These are phyloP conservation scores for Pisolithus microcarpus DNA, from an alignment of 768 basidiomycete species.

Conservation along the genomic window DNA sequence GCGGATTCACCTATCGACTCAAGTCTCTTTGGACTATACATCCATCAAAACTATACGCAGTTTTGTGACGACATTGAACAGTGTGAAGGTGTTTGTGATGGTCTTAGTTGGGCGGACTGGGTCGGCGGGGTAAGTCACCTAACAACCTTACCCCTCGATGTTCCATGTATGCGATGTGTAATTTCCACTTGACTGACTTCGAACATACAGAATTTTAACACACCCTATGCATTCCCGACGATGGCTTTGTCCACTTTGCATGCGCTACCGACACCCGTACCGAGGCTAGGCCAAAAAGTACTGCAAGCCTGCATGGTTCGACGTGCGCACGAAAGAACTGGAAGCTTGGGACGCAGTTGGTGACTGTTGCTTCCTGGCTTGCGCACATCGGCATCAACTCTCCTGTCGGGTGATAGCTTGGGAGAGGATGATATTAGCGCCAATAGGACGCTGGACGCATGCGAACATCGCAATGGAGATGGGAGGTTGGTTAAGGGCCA, in stretches of 20 bases:
- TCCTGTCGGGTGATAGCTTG: conserved; percentile 7
- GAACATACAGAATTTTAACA: conserved; percentile 49
- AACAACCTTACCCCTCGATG: no score
- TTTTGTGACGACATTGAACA: conserved; percentile 78
- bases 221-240: conserved; percentile 80
- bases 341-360: conserved; percentile 55
- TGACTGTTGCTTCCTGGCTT: conserved; percentile 53
- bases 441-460: conserved; percentile 43
- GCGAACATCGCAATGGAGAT: conserved; percentile 48
- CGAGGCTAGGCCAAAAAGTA: conserved; percentile 69
- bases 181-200: background rate
- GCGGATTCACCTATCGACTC: conserved; percentile 88
- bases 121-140: conserved; percentile 45
- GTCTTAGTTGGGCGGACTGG: conserved; percentile 71
- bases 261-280: conserved; percentile 80
- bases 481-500: conserved; percentile 51
- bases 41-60: conserved; percentile 89
- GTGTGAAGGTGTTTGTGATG: conserved; percentile 60
- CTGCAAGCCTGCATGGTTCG: conserved; percentile 87
- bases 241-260: conserved; percentile 79
- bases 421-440: conserved; percentile 1
- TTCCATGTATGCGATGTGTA: background rate
- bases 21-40: conserved; percentile 79
- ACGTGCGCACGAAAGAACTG: conserved; percentile 46
- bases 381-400: conserved; percentile 20